phyloP scores from a whole-genome alignment of 176 grass and related monocot species.

The Zoysia pacifica region DNA sequence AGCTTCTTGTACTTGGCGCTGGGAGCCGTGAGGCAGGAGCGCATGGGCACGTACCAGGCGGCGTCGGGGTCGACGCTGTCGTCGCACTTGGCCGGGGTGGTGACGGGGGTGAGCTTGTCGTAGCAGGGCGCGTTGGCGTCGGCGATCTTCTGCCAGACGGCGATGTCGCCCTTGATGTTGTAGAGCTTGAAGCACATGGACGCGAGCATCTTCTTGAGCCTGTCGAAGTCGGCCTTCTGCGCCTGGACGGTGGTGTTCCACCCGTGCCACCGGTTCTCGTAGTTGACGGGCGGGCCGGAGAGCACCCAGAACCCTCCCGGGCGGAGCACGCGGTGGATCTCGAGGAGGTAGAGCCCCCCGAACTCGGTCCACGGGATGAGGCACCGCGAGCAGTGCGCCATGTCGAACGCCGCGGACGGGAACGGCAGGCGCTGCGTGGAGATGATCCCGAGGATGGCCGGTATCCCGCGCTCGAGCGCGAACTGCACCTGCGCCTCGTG shows the following conservation, averaged over 20 bases:
- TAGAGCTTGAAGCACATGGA: constrained; percentile 94
- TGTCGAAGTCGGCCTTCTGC: constrained; percentile 75
- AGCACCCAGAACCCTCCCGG: constrained; percentile 91
- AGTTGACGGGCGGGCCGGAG: constrained; percentile 94
- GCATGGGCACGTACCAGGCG: constrained; percentile 92
- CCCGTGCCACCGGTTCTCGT: constrained; percentile 89
- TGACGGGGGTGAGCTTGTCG: constrained; percentile 62
- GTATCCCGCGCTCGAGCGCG: constrained; percentile 97
- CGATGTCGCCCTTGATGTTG: constrained; percentile 81
- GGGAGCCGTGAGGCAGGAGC: constrained; percentile 66
- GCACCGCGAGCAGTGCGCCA: constrained; percentile 90
- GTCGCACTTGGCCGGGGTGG: constrained; percentile 77
- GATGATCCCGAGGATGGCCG: constrained; percentile 88
- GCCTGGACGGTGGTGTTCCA: constrained; percentile 90
- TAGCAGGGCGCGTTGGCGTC: constrained; percentile 61
- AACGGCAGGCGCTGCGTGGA: constrained; percentile 91
- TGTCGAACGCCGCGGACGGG: constrained; percentile 77
- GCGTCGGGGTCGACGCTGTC: constrained; percentile 84
- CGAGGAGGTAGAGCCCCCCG: constrained; percentile 83
- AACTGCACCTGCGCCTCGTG: constrained; percentile 99
- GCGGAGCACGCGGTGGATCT: constrained; percentile 80
- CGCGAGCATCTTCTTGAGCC: constrained; percentile 65
- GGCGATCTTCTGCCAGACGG: constrained; percentile 81
- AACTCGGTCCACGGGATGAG: constrained; percentile 92
- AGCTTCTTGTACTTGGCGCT: constrained; percentile 58